phyloP scores from a whole-genome alignment of 2,329 filamentous ascomycete genomes.

The Neonectria magnoliae region DNA sequence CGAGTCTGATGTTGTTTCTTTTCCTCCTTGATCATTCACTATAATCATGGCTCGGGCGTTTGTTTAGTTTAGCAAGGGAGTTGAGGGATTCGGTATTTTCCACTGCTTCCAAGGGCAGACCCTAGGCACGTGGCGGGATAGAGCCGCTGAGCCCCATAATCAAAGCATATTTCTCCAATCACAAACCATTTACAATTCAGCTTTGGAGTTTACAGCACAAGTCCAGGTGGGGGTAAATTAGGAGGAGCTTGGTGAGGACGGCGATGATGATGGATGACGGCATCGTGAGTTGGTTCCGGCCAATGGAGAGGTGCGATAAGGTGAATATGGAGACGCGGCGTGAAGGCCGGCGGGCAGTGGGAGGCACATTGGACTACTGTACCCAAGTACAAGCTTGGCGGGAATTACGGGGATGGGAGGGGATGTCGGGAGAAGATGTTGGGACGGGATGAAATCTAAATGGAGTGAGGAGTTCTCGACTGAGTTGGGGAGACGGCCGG shows the following conservation, averaged over 20 bases:
- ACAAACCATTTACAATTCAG: not conserved
- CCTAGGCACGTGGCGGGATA: constrained; percentile 11
- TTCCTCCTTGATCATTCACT: constrained; percentile 18
- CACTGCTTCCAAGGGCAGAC: constrained; percentile 5
- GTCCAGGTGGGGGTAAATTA: not conserved
- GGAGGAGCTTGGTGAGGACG: not conserved
- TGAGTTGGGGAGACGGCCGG: not conserved
- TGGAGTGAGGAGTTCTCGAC: not conserved
- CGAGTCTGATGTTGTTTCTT: constrained; percentile 19
- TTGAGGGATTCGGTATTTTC: constrained; percentile 30
- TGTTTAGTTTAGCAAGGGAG: constrained; percentile 41
- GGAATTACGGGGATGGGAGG: not conserved
- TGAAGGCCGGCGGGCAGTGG: not conserved
- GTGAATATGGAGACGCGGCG: not conserved
- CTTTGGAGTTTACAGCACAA: not conserved
- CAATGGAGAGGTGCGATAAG: not conserved
- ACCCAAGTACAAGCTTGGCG: not conserved
- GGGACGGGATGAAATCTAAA: not conserved
- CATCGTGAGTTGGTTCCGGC: not conserved
- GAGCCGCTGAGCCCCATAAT: constrained; percentile 16
- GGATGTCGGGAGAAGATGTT: not conserved
- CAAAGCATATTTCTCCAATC: constrained; percentile 8
- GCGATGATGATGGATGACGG: not conserved
- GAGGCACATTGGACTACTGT: not conserved
- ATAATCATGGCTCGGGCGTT: constrained; percentile 37